phyloP scores from a whole-genome alignment of 1,284 basidiomycete species.

The Pterulicium gracile region DNA sequence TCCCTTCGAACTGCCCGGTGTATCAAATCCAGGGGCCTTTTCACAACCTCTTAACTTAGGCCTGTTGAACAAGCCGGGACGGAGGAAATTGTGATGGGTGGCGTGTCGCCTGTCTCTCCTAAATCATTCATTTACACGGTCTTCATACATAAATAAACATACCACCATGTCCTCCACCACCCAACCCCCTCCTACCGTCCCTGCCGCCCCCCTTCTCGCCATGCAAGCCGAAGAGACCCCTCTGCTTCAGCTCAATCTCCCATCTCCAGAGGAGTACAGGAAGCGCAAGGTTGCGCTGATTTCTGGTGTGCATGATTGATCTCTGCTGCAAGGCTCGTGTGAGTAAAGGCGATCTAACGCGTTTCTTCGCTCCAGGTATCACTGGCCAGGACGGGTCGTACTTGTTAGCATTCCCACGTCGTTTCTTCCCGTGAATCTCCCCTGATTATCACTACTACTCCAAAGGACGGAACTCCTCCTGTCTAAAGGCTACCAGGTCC shows the following conservation, averaged over 20 bases:
- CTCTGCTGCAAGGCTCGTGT: constrained; percentile 4
- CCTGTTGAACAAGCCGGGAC: too few relatives aligned
- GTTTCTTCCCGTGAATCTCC: constrained; percentile 5
- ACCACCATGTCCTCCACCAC: background rate
- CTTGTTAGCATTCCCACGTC: constrained; percentile 39
- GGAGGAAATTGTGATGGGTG: too few relatives aligned
- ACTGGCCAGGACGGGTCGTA: constrained; percentile 91
- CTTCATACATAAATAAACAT: too few relatives aligned
- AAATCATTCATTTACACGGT: too few relatives aligned
- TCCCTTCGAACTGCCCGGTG: too few relatives aligned
- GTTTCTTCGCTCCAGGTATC: constrained; percentile 67
- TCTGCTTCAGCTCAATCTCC: constrained; percentile 45
- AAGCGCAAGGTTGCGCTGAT: constrained; percentile 85
- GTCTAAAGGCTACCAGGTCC: constrained; percentile 83
- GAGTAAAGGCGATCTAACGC: constrained; percentile 11
- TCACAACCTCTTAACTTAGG: too few relatives aligned
- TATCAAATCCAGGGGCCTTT: too few relatives aligned
- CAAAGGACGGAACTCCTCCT: constrained; percentile 73
- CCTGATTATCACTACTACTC: constrained; percentile 12
- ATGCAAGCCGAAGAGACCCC: constrained; percentile 10
- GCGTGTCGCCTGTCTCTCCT: too few relatives aligned
- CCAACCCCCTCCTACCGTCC: background rate
- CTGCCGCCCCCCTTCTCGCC: background rate
- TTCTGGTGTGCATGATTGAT: constrained; percentile 37
- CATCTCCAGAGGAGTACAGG: constrained; percentile 67